Conservation (phyloP, 768 basidiomycete species). For the Cyclocybe aegerita region DNA sequence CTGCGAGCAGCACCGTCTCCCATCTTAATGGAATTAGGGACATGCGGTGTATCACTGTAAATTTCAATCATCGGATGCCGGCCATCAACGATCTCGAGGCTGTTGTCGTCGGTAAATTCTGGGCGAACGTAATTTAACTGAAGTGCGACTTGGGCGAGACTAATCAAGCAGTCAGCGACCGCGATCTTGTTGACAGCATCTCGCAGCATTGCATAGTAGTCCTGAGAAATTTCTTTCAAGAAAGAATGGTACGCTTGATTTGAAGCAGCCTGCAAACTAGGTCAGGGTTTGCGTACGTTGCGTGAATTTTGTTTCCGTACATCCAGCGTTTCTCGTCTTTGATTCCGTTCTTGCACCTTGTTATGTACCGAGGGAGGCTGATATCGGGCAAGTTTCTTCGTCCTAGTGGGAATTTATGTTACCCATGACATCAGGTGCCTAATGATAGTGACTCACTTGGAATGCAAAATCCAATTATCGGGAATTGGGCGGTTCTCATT, state of each 20-base stretch:
- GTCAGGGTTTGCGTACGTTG: background rate
- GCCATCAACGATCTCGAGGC: constrained; percentile 76
- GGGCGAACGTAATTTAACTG: constrained; percentile 80
- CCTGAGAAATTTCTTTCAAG: constrained; percentile 63
- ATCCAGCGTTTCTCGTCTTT: constrained; percentile 69
- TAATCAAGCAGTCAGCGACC: constrained; percentile 81
- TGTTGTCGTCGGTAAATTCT: constrained; percentile 62
- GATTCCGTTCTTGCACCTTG: constrained; percentile 71
- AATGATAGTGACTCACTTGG: constrained; percentile 43
- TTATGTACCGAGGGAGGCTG: constrained; percentile 65
- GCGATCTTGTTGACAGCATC: constrained; percentile 81
- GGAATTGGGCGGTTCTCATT: constrained; percentile 50
- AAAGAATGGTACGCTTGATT: constrained; percentile 66
- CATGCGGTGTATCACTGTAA: constrained; percentile 75
- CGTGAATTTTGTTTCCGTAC: constrained; percentile 20
- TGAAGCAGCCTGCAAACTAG: constrained; percentile 48
- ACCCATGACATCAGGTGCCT: background rate
- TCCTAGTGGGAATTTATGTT: constrained; percentile 40
- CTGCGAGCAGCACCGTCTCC: constrained; percentile 50
- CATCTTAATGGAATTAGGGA: constrained; percentile 77
- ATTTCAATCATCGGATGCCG: constrained; percentile 93
- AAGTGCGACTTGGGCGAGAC: constrained; percentile 78
- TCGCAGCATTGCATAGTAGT: constrained; percentile 71
- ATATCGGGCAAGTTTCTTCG: constrained; percentile 70
- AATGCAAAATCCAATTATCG: constrained; percentile 61